Evolutionary conservation across 306 rosid species (phyloP), one percentile per base, ranked within the genome.

Genomic region (Dicorynia guianensis): DNA sequence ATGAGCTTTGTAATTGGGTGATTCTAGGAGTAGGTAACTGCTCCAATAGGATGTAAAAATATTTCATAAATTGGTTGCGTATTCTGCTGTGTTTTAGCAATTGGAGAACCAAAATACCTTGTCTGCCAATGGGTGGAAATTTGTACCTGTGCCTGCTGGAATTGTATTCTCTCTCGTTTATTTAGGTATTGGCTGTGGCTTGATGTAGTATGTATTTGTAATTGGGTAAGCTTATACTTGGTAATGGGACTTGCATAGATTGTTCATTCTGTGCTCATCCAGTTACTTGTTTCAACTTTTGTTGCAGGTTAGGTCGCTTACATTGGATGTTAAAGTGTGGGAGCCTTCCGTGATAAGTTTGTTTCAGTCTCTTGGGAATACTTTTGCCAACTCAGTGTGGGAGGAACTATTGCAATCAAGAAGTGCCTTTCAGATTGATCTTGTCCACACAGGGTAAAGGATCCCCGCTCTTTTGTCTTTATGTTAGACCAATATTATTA

Each of bases 261-360:
- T 79, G 70, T 2, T 25, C 30, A 25, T 2, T 25, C 30, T 25
- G 2, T 25, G 30, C 60, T 84, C 69, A 80, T 46, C 19, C 44
- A 49, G 52, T 72, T 76, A 54, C 36, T 54, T 79, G 61, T 81
- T 57, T 42, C 69, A 74, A 20, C 53, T 76, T 75, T 48, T 74
- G 59, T 76, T 79, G 82, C 85, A 96, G 99, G 99, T 93, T 38
- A 91, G 99, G 72, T 96, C 99, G 74, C 96, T 96, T 63, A 96
- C 99, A 20, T 85, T 96, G 85, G 99, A 96, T 83, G 93, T 96
- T 81, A 96, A 93, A 81, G 99, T 89, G 84, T 96, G 99, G 99
- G 99, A 96, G 77, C 96, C 98, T 72, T 92, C 97, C 53, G 97
- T 96, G 57, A 93, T 96, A 75, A 89, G 87, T 84, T 89, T 96